phyloP scores from a whole-genome alignment of 352 stramenopile genomes.

The Phytophthora pistaciae region DNA sequence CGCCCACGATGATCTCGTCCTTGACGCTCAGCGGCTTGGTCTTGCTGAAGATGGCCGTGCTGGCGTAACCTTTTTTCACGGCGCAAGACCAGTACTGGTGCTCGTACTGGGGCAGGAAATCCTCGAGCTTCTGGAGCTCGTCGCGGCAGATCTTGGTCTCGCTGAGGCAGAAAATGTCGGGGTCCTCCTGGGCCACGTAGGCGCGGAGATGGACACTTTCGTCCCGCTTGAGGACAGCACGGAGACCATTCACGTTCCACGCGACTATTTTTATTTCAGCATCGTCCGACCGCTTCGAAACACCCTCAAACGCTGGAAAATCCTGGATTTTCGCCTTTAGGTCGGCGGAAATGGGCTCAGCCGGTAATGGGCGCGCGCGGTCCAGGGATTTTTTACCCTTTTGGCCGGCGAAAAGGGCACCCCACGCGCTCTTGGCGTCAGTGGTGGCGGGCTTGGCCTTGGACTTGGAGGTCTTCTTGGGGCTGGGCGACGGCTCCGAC shows the following conservation, averaged over 20 bases:
- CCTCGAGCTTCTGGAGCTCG: conserved; percentile 79
- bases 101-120: conserved; percentile 77
- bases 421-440: conserved; percentile 49
- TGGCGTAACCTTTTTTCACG: conserved; percentile 81
- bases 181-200: conserved; percentile 82
- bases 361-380: conserved; percentile 30
- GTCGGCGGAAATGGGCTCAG: conserved; percentile 41
- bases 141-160: conserved; percentile 86
- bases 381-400: conserved; percentile 20
- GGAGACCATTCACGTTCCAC: conserved; percentile 90
- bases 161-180: conserved; percentile 85
- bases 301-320: conserved; percentile 59
- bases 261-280: conserved; percentile 61
- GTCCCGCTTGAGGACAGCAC: conserved; percentile 78
- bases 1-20: conserved; percentile 65
- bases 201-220: conserved; percentile 72
- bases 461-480: conserved; percentile 12
- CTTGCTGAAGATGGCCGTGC: conserved; percentile 81
- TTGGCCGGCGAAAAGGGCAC: conserved; percentile 39
- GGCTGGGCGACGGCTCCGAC: not conserved
- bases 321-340: conserved; percentile 58
- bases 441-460: conserved; percentile 11
- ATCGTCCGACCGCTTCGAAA: conserved; percentile 34
- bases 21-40: conserved; percentile 75
- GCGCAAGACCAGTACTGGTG: conserved; percentile 86